A percentile compares a stretch with the other conserved stretches of the same genome.
Evolutionary conservation across 1,139 yeast species (phyloP).

Genomic region (Arxiozyma heterogenica): DNA sequence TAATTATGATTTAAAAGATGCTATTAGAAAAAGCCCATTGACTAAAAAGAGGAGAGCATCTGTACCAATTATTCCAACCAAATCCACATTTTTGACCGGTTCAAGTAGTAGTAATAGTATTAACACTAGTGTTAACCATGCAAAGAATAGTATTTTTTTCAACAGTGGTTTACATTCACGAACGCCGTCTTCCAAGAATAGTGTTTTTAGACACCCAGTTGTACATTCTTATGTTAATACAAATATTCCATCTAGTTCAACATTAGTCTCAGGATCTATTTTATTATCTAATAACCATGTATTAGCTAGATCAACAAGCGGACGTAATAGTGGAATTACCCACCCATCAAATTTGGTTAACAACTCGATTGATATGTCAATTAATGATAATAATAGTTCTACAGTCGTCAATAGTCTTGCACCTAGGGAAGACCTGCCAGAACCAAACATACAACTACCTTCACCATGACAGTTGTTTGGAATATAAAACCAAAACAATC

Average conservation of each 20-base stretch:
- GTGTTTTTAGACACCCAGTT: not conserved
- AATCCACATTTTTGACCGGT: not conserved
- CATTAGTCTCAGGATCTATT: not conserved
- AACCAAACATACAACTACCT: not conserved
- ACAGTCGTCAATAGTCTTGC: not conserved
- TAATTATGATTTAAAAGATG: constrained; percentile 1
- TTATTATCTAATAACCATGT: not conserved
- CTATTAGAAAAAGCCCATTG: not conserved
- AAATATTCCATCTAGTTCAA: not conserved
- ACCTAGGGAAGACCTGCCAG: not conserved
- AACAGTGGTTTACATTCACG: not conserved
- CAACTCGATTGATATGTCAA: not conserved
- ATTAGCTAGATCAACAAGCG: not conserved
- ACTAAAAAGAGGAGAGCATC: constrained; percentile 4
- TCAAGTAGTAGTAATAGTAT: not conserved
- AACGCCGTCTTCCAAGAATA: not conserved
- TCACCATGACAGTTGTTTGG: not conserved
- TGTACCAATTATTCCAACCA: constrained; percentile 1
- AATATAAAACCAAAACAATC: no score
- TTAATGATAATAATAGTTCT: not conserved
- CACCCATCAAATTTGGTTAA: not conserved
- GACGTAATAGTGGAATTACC: not conserved
- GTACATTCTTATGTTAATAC: not conserved
- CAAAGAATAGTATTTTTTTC: not conserved
- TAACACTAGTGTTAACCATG: not conserved